These are phyloP conservation scores for Setaria italica DNA, from an alignment of 202 grass and related monocot species.

Conservation along the genomic window DNA sequence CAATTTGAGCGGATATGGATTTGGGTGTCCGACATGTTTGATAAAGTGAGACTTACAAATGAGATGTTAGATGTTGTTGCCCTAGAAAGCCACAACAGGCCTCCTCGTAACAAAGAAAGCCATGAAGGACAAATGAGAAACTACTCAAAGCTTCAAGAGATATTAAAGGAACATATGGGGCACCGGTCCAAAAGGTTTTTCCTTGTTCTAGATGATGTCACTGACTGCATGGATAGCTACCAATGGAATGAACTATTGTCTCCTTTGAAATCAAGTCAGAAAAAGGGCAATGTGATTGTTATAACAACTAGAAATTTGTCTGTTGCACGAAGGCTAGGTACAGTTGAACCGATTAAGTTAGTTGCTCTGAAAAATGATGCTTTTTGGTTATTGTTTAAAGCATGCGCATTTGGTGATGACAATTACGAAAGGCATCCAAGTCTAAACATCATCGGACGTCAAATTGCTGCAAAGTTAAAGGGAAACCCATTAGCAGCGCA, in stretches of 20 bases:
- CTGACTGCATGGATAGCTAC: conserved; percentile 2
- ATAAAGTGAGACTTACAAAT: too few species aligned
- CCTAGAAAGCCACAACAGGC: too few species aligned
- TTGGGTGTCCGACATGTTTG: too few species aligned
- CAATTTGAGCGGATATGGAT: too few species aligned
- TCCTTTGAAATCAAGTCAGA: not conserved
- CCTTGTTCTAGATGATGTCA: conserved; percentile 59
- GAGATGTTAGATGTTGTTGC: conserved; percentile 47
- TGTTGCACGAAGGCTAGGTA: not conserved
- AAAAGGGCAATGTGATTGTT: conserved; percentile 3
- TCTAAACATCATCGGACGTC: not conserved
- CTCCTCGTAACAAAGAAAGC: not conserved
- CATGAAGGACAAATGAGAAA: not conserved
- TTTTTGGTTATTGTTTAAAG: not conserved
- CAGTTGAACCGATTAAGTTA: not conserved
- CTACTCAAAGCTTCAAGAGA: conserved; percentile 44
- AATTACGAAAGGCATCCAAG: not conserved
- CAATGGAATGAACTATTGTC: conserved; percentile 41
- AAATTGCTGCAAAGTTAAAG: conserved; percentile 44
- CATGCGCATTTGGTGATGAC: not conserved
- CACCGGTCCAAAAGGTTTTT: conserved; percentile 37
- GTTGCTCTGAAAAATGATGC: too few species aligned
- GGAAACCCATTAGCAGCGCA: conserved; percentile 50
- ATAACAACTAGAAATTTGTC: not conserved
- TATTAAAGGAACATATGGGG: not conserved